Base-by-base conservation (phyloP, 768 basidiomycete species). In the Coprinopsis sp. region DNA sequence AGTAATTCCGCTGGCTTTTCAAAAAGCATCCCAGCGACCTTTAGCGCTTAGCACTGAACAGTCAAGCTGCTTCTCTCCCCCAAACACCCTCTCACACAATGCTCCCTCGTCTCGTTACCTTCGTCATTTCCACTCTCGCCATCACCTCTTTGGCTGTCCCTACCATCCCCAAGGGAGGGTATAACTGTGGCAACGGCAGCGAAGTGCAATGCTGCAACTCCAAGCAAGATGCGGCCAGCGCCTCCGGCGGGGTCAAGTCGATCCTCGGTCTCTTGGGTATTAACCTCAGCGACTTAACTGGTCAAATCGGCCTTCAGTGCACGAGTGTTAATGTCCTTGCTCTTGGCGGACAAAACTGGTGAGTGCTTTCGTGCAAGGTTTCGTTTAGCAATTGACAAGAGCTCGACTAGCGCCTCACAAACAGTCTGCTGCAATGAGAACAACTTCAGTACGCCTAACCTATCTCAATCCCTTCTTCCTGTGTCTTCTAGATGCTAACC, bases 361-460 rank as follows among this genome's bases (percentile, higher is more conserved):
- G 24, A 31, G 43, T 24, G 12, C 19, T 21, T 4, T 12, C 11
- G 12, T 33, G 4, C 21, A 2, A 12, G 14, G 37, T 39, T 3
- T 14, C 18, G 7, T 5, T 22, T 22, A 13, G 11, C 10, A 18
- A n/a, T 16, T 3, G 16, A 14, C 18, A 22, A 28, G 31, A 18
- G n/a, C 18, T 22, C 33, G 19, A 21, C 16, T 2, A 44, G 30
- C 29, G 16, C 14, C 29, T 11, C 5, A 19, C 43, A 22, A 33
- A 28, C 18, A 22, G 43, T 44, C 33, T 44, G 43, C 43, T 44
- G 43, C 43, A 44, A 22, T n/a, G 30, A 27, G 5, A 44, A 44
- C 30, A 31, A 44, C 29, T 44, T 44, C 30, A 30, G 43, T 44
- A 24, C 31, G 43, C n/a, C n/a, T n/a, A n/a, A 31, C 3, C 6